Evolutionary conservation across 352 stramenopile species (phyloP), one percentile per base, ranked within the genome.

Genomic region (Pythium insidiosum): DNA sequence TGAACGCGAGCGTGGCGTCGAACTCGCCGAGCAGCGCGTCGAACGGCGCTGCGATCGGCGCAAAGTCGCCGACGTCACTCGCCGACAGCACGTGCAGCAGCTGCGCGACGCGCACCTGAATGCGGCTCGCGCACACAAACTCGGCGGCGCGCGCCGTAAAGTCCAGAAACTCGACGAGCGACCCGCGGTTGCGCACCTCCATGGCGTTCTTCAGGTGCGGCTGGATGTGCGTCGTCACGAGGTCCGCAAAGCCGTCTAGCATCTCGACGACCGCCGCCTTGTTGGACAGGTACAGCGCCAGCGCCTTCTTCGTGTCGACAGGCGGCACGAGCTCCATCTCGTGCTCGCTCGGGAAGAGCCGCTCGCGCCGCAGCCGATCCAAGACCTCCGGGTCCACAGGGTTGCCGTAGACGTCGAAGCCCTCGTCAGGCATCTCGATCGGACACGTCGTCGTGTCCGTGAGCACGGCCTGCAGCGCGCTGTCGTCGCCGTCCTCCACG

Each of bases 91-190:
- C 67, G 29, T 82, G 66, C 20, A 89, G 43, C 16, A 89, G 46
- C 42, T 68, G 58, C 19, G 73, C 73, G 2, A 80, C 70, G 16
- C 66, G 68, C 28, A 89, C 66, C 50, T 89, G 77, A 4, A 89
- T 61, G 9, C 77, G 63, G 1, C 64, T 47, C 26, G 73, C 77
- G 23, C 73, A 78, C 0, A 89, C 77, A 53, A 89, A 89, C 40
- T 89, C 77, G 13, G 77, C 62, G 0, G 73, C 69, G 10, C 72
- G 56, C 25, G 77, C 77, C 1, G 65, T 49, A 44, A 89, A 89
- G 29, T 89, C 73, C 9, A 86, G 43, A 6, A 76, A 64, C 41
- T 84, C 77, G 26, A 89, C 61, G 21, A 86, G 52, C 18, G 62
- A 55, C 0, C 58, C 62, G 29, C 74, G 68, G 42, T 77, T 77